Conservation (phyloP, 1,284 basidiomycete species). For the Ustilago hordei region DNA sequence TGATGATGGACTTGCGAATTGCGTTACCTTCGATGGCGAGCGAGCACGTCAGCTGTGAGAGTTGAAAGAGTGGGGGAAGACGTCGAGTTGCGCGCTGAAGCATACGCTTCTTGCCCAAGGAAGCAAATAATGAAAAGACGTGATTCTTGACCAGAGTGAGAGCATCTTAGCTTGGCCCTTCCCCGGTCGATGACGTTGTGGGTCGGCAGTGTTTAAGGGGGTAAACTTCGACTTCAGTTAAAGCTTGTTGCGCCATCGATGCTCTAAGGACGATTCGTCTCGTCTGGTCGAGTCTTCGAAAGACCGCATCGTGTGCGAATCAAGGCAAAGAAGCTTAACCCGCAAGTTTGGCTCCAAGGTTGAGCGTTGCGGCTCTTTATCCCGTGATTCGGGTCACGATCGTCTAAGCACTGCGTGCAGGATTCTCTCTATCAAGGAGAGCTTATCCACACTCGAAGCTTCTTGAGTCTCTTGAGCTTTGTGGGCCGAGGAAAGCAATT, state of each 20-base stretch:
- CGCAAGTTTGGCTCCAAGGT: neutral
- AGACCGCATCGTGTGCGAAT: neutral
- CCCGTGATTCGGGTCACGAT: neutral
- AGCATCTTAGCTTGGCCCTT: neutral
- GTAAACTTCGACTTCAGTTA: neutral
- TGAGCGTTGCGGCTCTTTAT: neutral
- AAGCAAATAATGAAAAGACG: neutral
- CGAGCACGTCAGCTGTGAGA: slow-evolving; percentile 37
- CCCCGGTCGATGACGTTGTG: neutral
- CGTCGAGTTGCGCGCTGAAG: slow-evolving; percentile 1
- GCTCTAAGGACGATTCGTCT: neutral
- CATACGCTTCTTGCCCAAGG: neutral
- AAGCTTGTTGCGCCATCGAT: slow-evolving; percentile 2
- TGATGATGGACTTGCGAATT: slow-evolving; percentile 16
- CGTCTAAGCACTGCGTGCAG: neutral
- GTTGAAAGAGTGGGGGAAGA: neutral
- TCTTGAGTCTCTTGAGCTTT: neutral
- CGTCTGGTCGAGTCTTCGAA: neutral
- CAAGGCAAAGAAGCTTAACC: neutral
- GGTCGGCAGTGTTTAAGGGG: neutral
- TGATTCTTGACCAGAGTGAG: neutral
- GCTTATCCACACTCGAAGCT: neutral
- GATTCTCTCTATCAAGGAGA: neutral
- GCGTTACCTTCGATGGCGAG: slow-evolving; percentile 30
- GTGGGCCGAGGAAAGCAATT: neutral